Base-by-base conservation (phyloP, 257 asterid species). In the Petrea volubilis region DNA sequence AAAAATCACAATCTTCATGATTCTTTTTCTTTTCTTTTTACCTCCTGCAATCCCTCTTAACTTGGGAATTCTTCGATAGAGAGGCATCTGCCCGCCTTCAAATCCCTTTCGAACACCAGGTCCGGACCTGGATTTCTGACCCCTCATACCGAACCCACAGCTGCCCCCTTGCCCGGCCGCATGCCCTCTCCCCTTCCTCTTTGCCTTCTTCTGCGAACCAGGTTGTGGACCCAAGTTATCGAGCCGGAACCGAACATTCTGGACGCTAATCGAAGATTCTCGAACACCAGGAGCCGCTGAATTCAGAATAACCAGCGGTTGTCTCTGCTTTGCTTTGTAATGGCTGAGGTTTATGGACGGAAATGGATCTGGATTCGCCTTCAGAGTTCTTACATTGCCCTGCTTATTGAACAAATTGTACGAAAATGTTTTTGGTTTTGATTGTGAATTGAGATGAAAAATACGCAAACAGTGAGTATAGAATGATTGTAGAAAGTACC, bases 81-180 rank as follows among this genome's bases (percentile, higher is more conserved):
- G 86, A 0, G 98, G 98, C 97, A 89, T 91, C 77, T 93, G 97
- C 18, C 99, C 98, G 4, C 83, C 83, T 46, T 78, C 83, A 47
- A 78, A 78, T 0, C 83, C 83, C 74, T 70, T 83, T 34, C 89
- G 72, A 4, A 92, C 96, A 12, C 96, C 96, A 11, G 99, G 99
- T 31, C 99, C 99, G 12, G 99, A 95, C 96, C 99, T 87, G 28
- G 99, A 92, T 75, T 92, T 95, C 87, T 95, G 98, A 67, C 99
- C 97, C 78, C 85, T 85, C 90, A 85, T 85, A 13, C 90, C 90
- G 24, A 82, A 85, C 58, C 90, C 90, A 73, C 99, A 95, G 82
- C 99, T 95, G 60, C 98, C 99, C 18, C 98, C 98, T 74, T 90
- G 99, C 36, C 99, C 99, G 43, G 99, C 98, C 63, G 82, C 66